Conservation (phyloP, 306 rosid species). For the Castanea mollissima region DNA sequence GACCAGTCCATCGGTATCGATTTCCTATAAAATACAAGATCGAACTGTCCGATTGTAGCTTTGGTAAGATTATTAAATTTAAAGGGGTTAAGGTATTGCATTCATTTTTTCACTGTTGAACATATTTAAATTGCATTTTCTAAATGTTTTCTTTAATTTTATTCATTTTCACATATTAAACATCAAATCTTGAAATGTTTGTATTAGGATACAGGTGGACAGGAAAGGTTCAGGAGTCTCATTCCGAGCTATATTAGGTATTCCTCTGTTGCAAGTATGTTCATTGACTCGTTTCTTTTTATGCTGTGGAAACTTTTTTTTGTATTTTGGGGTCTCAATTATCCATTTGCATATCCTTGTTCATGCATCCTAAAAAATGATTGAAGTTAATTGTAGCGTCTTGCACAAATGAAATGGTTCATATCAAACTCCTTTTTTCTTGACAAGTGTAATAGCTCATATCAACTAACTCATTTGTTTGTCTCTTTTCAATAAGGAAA, state of each 20-base stretch:
- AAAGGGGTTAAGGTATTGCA: not conserved
- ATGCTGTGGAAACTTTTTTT: not conserved
- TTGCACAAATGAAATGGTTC: too few relatives aligned
- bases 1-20: conserved; percentile 61
- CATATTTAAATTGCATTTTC: too few relatives aligned
- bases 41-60: conserved; percentile 54
- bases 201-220: conserved; percentile 60
- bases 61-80: conserved; percentile 34
- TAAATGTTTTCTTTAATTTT: too few relatives aligned
- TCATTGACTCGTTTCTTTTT: not conserved
- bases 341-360: too few relatives aligned
- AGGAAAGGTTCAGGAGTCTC: conserved; percentile 64
- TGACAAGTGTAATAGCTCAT: too few relatives aligned
- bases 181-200: not conserved
- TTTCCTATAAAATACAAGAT: conserved; percentile 60
- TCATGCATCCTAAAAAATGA: too few relatives aligned
- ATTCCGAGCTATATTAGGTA: conserved; percentile 63
- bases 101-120: not conserved
- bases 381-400: too few relatives aligned
- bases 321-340: too few relatives aligned
- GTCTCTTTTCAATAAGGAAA: not conserved
- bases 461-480: not conserved
- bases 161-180: too few relatives aligned
- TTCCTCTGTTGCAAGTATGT: conserved; percentile 61
- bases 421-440: too few relatives aligned